These are phyloP conservation scores for Podaxis sp. DNA, from an alignment of 768 basidiomycete species.

Conservation along the genomic window DNA sequence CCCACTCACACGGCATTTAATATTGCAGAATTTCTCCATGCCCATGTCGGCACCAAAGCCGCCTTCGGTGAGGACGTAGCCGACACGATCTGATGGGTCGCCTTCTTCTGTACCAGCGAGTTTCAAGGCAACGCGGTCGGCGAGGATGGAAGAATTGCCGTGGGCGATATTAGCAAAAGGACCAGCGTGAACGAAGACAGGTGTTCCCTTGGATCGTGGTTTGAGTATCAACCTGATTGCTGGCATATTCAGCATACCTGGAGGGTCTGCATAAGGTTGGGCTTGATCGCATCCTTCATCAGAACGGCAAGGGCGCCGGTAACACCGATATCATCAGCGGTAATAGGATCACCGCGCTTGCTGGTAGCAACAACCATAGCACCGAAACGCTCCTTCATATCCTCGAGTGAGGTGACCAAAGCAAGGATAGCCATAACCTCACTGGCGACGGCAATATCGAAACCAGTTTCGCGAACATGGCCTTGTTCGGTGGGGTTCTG, in stretches of 20 bases:
- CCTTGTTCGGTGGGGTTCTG: conserved; percentile 88
- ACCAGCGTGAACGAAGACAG: conserved; percentile 98
- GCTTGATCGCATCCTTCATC: conserved; percentile 99
- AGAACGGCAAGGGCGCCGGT: conserved; percentile 94
- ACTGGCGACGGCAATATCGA: conserved; percentile 96
- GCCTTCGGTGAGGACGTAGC: conserved; percentile 97
- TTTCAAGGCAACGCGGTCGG: conserved; percentile 96
- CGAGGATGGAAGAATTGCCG: conserved; percentile 97
- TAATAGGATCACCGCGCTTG: conserved; percentile 88
- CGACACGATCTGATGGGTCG: conserved; percentile 75
- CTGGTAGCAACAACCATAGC: conserved; percentile 97
- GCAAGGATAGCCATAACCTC: conserved; percentile 99
- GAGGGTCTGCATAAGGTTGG: conserved; percentile 97
- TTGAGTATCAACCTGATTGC: conserved; percentile 2
- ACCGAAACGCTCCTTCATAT: conserved; percentile 91
- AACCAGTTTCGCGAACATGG: conserved; percentile 84
- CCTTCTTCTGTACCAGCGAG: conserved; percentile 94
- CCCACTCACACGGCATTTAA: conserved; percentile 95
- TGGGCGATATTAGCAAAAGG: conserved; percentile 99
- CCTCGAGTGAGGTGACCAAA: conserved; percentile 79
- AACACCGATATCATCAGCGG: conserved; percentile 94
- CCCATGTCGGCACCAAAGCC: conserved; percentile 99
- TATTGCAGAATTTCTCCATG: conserved; percentile 99
- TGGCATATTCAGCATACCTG: conserved; percentile 47
- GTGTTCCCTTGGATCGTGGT: conserved; percentile 68